These are phyloP conservation scores for Schoenoplectus triqueter DNA, from an alignment of 202 grass and related monocot species.

Conservation along the genomic window DNA sequence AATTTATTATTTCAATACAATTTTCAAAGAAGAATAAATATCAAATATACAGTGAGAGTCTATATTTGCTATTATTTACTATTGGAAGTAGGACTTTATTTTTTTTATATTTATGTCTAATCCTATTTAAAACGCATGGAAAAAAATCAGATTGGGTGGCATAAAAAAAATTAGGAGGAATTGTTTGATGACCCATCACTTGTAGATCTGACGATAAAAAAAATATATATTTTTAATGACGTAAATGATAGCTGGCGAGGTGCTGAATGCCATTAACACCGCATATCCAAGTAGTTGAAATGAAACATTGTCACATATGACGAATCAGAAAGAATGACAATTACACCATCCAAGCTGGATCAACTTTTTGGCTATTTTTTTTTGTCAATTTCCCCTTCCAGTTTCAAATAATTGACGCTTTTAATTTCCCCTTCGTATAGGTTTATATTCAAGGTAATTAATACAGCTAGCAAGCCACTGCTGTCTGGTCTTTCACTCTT, in stretches of 20 bases:
- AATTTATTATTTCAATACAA: background rate
- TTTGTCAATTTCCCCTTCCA: slow-evolving; percentile 10
- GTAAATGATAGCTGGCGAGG: background rate
- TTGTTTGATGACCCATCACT: background rate
- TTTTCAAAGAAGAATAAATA: background rate
- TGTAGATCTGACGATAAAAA: background rate
- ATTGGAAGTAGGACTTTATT: background rate
- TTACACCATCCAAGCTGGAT: background rate
- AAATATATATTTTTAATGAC: background rate
- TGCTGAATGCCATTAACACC: slow-evolving; percentile 11
- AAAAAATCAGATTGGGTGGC: background rate
- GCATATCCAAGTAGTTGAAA: background rate
- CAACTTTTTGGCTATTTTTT: slow-evolving; percentile 14
- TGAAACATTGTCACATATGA: background rate
- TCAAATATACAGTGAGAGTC: background rate
- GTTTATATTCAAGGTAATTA: background rate
- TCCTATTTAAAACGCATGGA: background rate
- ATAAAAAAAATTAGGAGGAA: background rate
- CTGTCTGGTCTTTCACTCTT: background rate
- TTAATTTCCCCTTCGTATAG: background rate
- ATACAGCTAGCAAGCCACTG: background rate
- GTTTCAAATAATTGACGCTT: slow-evolving; percentile 35
- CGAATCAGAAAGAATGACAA: background rate
- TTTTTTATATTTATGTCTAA: background rate
- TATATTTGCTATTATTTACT: background rate